A percentile compares a stretch with the other conserved stretches of the same genome.
Evolutionary conservation across 2,329 filamentous ascomycete species (phyloP).

Genomic region (Claviceps purpurea): DNA sequence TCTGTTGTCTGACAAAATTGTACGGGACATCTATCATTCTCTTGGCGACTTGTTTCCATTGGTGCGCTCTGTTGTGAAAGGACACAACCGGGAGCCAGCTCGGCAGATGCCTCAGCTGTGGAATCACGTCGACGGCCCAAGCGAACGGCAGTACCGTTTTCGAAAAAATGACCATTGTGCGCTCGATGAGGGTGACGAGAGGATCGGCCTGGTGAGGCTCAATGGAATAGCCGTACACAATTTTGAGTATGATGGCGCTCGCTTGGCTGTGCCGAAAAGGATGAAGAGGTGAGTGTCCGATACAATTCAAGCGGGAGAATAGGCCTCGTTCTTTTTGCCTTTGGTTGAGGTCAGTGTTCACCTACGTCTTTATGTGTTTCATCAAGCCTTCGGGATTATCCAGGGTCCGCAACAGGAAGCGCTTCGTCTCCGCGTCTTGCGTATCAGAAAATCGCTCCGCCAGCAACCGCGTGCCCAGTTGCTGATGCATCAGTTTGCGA

Average conservation of each 20-base stretch:
- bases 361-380: neutral
- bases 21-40: conserved; percentile 15
- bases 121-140: conserved; percentile 21
- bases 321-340: neutral
- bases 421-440: neutral
- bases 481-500: neutral
- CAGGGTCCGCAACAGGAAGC: neutral
- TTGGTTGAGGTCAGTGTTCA: no score
- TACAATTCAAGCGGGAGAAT: neutral
- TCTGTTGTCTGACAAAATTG: conserved; percentile 16
- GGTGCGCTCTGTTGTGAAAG: conserved; percentile 16
- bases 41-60: conserved; percentile 12
- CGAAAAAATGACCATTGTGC: conserved; percentile 16
- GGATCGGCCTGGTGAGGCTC: conserved; percentile 16
- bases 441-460: neutral
- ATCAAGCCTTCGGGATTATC: neutral
- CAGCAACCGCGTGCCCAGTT: neutral
- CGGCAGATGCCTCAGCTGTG: conserved; percentile 17
- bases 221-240: conserved; percentile 18
- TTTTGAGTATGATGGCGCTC: conserved; percentile 1
- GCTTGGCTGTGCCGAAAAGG: neutral
- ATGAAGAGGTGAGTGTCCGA: neutral
- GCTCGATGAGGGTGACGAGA: conserved; percentile 16
- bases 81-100: conserved; percentile 15
- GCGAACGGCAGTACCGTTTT: conserved; percentile 15